Evolutionary conservation across 306 rosid genomes (phyloP), one percentile per base, ranked within the genome.

Genomic region (Luffa acutangula): DNA sequence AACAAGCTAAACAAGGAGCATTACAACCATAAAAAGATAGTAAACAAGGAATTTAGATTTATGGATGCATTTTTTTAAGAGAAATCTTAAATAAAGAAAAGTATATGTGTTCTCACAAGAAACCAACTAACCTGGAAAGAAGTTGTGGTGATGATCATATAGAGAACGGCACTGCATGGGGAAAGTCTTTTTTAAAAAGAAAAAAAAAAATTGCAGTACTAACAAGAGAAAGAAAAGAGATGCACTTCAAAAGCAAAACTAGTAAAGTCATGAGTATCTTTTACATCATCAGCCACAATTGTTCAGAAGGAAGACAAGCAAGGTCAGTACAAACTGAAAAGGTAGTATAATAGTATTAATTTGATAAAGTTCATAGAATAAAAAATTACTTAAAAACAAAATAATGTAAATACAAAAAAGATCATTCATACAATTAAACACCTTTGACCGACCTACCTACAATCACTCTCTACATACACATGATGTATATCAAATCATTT

Each of bases 151-250:
- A 83, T 60, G 78, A 85, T 89, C 81, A 88, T 81, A 86, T 75
- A 85, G 60, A 90, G 82, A 39, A 88, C 79, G 75, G 84, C 87
- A 77, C 97, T 94, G 96, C 82, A 87, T 79, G 76, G 75, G 18
- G 10, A 25, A 65, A 42, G 7, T 8, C 3, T 17, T 41, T 17
- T 36, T 14, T 14, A 2, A 39, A 39, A 41, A 10, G 2, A 37
- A 66, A 18, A 7, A 18, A 7, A 37, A 15, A 39, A 36, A 36
- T 67, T 25, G 52, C 5, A 66, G 74, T 67, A 42, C 34, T 41
- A n/a, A 3, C 48, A n/a, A 64, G 71, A 36, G 43, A 34, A 65
- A 37, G 72, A 65, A 20, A 67, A 67, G 15, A 42, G 42, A 41
- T 67, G 31, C 73, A 66, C 21, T 66, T 36, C 12, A 34, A 15